Evolutionary conservation across 768 basidiomycete species (phyloP).

Genomic region (Multifurca ochricompacta): DNA sequence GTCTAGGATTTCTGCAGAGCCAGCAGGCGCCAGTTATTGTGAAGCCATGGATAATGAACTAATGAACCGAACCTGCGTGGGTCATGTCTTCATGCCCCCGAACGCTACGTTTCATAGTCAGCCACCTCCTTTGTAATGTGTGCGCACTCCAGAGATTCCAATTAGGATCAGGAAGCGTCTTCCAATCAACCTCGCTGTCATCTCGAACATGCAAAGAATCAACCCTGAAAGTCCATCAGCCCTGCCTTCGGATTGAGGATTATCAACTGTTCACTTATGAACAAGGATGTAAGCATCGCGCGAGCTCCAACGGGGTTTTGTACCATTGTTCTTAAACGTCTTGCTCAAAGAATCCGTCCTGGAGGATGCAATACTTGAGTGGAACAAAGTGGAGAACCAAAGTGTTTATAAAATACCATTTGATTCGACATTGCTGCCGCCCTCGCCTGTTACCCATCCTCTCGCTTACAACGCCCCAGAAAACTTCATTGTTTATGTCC

Average conservation of each 20-base stretch:
- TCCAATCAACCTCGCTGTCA: slow-evolving; percentile 85
- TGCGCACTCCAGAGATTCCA: slow-evolving; percentile 88
- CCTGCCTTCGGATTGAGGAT: not conserved
- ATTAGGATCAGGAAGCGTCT: slow-evolving; percentile 57
- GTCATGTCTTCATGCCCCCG: slow-evolving; percentile 77
- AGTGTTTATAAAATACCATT: slow-evolving; percentile 47
- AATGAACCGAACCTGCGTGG: slow-evolving; percentile 49
- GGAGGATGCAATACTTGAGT: not conserved
- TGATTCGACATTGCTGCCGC: slow-evolving; percentile 79
- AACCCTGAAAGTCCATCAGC: slow-evolving; percentile 38
- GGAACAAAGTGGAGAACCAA: not conserved
- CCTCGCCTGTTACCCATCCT: slow-evolving; percentile 70
- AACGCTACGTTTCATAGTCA: slow-evolving; percentile 68
- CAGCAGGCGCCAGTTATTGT: slow-evolving; percentile 9
- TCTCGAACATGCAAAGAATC: slow-evolving; percentile 67
- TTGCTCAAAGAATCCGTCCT: slow-evolving; percentile 76
- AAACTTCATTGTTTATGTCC: slow-evolving; percentile 69
- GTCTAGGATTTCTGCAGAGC: slow-evolving; percentile 63
- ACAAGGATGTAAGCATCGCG: slow-evolving; percentile 75
- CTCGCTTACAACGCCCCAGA: slow-evolving; percentile 72
- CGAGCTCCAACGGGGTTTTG: slow-evolving; percentile 63
- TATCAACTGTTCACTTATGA: slow-evolving; percentile 50
- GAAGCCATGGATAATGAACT: not conserved
- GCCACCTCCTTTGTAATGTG: slow-evolving; percentile 69
- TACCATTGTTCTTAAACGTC: slow-evolving; percentile 63